These are phyloP conservation scores for Hypoxylon trugodes DNA, from an alignment of 495 filamentous ascomycete genomes.

Conservation along the genomic window DNA sequence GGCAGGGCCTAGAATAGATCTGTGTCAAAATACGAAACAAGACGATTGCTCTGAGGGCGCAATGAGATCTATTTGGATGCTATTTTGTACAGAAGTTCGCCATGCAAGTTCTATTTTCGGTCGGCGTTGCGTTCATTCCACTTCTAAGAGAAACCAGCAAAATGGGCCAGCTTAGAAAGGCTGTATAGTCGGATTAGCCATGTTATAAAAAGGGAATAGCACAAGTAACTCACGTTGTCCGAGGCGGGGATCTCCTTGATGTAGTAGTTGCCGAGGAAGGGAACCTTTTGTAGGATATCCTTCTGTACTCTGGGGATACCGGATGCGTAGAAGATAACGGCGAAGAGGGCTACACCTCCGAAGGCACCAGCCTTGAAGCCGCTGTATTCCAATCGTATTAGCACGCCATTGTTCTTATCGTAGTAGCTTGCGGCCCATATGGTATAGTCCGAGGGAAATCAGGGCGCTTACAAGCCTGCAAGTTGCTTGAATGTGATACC, in stretches of 20 bases:
- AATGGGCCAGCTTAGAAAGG: conserved; percentile 52
- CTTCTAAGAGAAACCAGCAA: conserved; percentile 18
- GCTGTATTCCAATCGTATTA: conserved; percentile 44
- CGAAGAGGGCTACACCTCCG: conserved; percentile 63
- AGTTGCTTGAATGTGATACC: conserved; percentile 50
- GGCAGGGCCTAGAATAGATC: conserved; percentile 7
- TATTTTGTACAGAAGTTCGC: conserved; percentile 38
- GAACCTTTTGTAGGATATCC: conserved; percentile 68
- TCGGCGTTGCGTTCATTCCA: conserved; percentile 16
- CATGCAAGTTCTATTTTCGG: conserved; percentile 32
- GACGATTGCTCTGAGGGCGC: conserved; percentile 4
- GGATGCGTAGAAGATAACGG: conserved; percentile 66
- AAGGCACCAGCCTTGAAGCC: conserved; percentile 57
- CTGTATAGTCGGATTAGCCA: conserved; percentile 31
- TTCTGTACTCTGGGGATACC: conserved; percentile 63
- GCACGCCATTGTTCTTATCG: background rate
- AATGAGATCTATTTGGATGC: conserved; percentile 45
- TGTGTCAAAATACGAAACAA: conserved; percentile 11
- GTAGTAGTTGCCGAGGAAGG: conserved; percentile 59
- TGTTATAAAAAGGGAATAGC: background rate
- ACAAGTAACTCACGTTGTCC: conserved; percentile 60
- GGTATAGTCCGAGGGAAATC: background rate
- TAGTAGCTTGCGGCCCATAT: background rate
- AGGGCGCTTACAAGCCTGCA: conserved; percentile 49
- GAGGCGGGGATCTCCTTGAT: conserved; percentile 62